Base-by-base conservation (phyloP, 106 monocot species). In the Hemerocallis citrina region DNA sequence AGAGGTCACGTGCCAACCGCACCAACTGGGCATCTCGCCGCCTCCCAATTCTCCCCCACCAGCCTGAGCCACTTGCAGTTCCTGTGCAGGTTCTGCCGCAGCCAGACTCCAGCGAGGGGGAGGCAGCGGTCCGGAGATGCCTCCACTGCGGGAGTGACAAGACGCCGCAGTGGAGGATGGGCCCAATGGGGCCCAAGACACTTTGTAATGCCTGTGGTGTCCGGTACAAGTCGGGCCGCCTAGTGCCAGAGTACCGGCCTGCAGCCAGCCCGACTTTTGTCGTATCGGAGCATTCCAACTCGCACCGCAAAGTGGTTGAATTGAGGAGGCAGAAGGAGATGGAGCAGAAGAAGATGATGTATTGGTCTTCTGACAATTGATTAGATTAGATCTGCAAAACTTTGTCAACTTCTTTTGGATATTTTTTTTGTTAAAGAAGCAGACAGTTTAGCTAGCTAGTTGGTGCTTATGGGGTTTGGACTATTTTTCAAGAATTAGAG, bases 121-220 rank as follows among this genome's bases (percentile, higher is more conserved):
- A n/a, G n/a, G n/a, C 28, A 19, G 41, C 15, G 16, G 19, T 7
- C 1, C 33, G 55, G 39, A 65, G 51, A 49, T 85, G 85, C 59
- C 25, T 36, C 63, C 80, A 80, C 55, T 80, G 85, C 62, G 70
- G 52, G 33, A 49, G 66, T 34, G 77, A 71, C 58, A 73, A 77
- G 66, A 85, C 85, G 5, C 80, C 85, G 58, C 85, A 85, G 70
- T 80, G 85, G 80, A 35, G 85, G 45, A 69, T 76, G 14, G 85
- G 85, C 40, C 80, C 85, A 31, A 65, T 66, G 32, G 85, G 80
- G 7, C 85, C 85, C n/a, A 86, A 81, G 61, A 78, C 86, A 21
- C 77, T 85, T 35, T 68, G 78, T 59, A 79, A 79, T 55, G 78
- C 78, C 0, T 79, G 78, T 21, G 78, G 78, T 4, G 78, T 79